Base-by-base conservation (phyloP, 345 rosid genomes). In the Firmiana major region DNA sequence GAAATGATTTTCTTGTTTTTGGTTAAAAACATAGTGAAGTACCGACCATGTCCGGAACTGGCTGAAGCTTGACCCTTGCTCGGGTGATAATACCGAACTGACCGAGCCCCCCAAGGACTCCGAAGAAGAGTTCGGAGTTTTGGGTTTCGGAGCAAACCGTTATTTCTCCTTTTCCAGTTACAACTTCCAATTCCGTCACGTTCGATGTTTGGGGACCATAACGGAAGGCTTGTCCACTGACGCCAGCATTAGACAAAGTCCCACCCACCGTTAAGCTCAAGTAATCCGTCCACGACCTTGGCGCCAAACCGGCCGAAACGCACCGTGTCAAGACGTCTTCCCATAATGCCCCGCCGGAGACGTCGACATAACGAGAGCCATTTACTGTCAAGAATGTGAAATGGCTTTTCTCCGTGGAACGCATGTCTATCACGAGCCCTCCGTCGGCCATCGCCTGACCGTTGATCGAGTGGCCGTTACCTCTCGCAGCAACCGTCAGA, bases 311-410 rank as follows among this genome's bases (percentile, higher is more conserved):
- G 74, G 64, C 63, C 24, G 65, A 86, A 77, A 92, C 88, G 88
- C 98, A 93, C 59, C 86, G 86, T 80, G 57, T 75, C n/a, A 95
- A 81, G 36, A 91, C 89, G 55, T 91, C 84, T 85, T 92, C 98
- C 99, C 99, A 95, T 88, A 95, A 85, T 84, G 93, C 92, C 85
- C 99, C 99, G 71, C 98, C 98, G 31, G 94, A 87, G 46, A 95
- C 97, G 51, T 92, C 93, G 0, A 80, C 85, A 63, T 73, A 88
- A 48, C 28, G 49, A 38, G 62, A 69, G 1, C 87, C 92, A 22
- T 38, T 45, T 11, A 77, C 62, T 7, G n/a, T 68, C 6, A 80
- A 77, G 2, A 80, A 63, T 46, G 82, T 45, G 82, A 93, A 87
- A 76, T 81, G 78, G 81, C 80, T 85, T 34, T 80, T 84, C 76